phyloP scores from a whole-genome alignment of 2,329 filamentous ascomycete genomes.

The Fusarium vanettenii region DNA sequence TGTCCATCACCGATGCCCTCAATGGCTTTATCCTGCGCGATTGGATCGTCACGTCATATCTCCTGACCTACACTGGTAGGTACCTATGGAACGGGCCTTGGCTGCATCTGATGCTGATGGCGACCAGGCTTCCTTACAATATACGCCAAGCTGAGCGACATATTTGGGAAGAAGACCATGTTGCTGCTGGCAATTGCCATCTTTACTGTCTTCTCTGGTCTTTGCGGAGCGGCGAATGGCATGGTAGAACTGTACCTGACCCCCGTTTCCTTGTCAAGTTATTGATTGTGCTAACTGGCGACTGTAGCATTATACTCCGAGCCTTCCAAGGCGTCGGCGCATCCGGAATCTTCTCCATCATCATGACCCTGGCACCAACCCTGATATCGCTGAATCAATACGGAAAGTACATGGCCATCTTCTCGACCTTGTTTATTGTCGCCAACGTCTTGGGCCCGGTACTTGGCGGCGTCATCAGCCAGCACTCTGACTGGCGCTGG shows the following conservation, averaged over 20 bases:
- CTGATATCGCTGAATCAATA: conserved; percentile 22
- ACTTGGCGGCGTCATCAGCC: conserved; percentile 13
- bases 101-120: neutral
- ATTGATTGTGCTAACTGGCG: neutral
- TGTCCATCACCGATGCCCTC: conserved; percentile 56
- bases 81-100: accelerated
- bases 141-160: conserved; percentile 29
- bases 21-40: conserved; percentile 49
- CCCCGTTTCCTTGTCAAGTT: no score
- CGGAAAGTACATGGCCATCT: conserved; percentile 25
- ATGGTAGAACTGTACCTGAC: neutral
- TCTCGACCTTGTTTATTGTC: conserved; percentile 16
- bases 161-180: conserved; percentile 28
- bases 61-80: conserved; percentile 60
- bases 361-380: conserved; percentile 18
- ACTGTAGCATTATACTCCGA: conserved; percentile 23
- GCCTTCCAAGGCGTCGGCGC: conserved; percentile 30
- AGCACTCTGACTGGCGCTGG: conserved; percentile 17
- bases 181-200: conserved; percentile 11
- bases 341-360: conserved; percentile 30
- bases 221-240: conserved; percentile 6
- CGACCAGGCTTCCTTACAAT: conserved; percentile 26
- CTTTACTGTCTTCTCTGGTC: conserved; percentile 26
- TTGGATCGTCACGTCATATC: conserved; percentile 62
- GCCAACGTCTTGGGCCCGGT: conserved; percentile 17